Conservation (phyloP, 768 basidiomycete genomes). For the Rubroboletus pulcherrimus region DNA sequence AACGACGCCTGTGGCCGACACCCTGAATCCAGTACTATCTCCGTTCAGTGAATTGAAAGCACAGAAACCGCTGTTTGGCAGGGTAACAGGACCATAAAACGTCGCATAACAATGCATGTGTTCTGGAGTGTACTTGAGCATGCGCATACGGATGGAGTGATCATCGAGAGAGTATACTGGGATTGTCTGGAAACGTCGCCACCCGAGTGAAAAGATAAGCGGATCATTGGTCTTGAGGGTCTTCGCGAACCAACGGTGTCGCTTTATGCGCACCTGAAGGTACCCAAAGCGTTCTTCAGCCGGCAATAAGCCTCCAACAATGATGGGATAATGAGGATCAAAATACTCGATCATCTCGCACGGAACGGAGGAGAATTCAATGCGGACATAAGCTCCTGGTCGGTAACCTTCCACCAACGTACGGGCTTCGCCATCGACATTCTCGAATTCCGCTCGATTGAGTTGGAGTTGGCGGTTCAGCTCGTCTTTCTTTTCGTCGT, state of each 20-base stretch:
- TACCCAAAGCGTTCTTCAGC: slow-evolving; percentile 92
- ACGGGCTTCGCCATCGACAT: slow-evolving; percentile 70
- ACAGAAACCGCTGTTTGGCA: slow-evolving; percentile 96
- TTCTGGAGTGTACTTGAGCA: slow-evolving; percentile 99
- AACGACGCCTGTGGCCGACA: slow-evolving; percentile 92
- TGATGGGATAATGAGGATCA: slow-evolving; percentile 84
- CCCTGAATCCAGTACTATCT: slow-evolving; percentile 73
- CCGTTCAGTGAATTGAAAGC: slow-evolving; percentile 83
- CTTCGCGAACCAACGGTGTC: slow-evolving; percentile 89
- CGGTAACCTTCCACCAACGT: slow-evolving; percentile 86
- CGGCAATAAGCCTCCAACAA: slow-evolving; percentile 86
- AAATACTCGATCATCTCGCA: slow-evolving; percentile 93
- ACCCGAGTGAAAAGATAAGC: slow-evolving; percentile 93
- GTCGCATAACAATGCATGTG: slow-evolving; percentile 99
- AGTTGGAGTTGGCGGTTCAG: slow-evolving; percentile 80
- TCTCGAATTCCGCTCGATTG: slow-evolving; percentile 83
- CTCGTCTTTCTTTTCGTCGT: slow-evolving; percentile 87
- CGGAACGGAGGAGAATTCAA: slow-evolving; percentile 82
- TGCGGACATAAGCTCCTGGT: slow-evolving; percentile 88
- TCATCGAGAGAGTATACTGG: slow-evolving; percentile 97
- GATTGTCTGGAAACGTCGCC: slow-evolving; percentile 92
- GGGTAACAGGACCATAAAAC: slow-evolving; percentile 89
- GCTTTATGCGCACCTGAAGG: slow-evolving; percentile 92
- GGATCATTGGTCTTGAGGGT: slow-evolving; percentile 98
- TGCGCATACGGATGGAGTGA: slow-evolving; percentile 96